Percentiles rank a stretch among this genome's conserved stretches.
These are phyloP conservation scores for Sicyos baderoa DNA, from an alignment of 306 rosid genomes.

Conservation along the genomic window DNA sequence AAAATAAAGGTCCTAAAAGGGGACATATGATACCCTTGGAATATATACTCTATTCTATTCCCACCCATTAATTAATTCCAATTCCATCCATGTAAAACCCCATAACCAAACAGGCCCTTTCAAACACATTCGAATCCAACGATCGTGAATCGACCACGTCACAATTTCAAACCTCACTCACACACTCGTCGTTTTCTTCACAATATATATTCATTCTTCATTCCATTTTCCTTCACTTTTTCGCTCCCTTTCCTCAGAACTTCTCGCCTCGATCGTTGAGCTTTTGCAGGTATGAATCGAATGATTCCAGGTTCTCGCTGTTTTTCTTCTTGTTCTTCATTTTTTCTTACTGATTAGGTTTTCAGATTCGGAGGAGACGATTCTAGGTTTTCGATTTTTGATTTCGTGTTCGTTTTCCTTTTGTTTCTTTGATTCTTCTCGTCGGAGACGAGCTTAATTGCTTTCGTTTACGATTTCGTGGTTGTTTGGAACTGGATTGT, in stretches of 20 bases:
- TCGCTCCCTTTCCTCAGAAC: background rate
- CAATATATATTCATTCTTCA: too few relatives aligned
- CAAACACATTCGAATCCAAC: too few relatives aligned
- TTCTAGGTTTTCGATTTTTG: background rate
- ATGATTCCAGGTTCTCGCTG: background rate
- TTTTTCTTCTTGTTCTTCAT: background rate
- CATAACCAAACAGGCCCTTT: too few relatives aligned
- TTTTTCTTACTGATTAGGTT: background rate
- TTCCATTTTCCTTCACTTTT: background rate
- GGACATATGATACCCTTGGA: too few relatives aligned
- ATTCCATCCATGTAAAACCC: too few relatives aligned
- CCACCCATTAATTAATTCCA: too few relatives aligned
- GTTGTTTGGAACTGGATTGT: background rate
- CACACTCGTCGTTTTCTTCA: too few relatives aligned
- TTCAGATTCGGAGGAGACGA: background rate
- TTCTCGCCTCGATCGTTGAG: background rate
- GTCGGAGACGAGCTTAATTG: too few relatives aligned
- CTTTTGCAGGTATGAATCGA: background rate
- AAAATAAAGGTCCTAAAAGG: too few relatives aligned
- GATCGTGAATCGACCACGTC: too few relatives aligned
- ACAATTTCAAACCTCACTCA: too few relatives aligned
- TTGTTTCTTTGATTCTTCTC: background rate
- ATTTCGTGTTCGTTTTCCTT: background rate
- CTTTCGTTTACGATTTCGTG: background rate
- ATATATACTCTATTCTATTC: too few relatives aligned